Evolutionary conservation across 192 early-diverging fungal genomes (phyloP), one percentile per base, ranked within the genome.

Genomic region (Coemansia sp.): DNA sequence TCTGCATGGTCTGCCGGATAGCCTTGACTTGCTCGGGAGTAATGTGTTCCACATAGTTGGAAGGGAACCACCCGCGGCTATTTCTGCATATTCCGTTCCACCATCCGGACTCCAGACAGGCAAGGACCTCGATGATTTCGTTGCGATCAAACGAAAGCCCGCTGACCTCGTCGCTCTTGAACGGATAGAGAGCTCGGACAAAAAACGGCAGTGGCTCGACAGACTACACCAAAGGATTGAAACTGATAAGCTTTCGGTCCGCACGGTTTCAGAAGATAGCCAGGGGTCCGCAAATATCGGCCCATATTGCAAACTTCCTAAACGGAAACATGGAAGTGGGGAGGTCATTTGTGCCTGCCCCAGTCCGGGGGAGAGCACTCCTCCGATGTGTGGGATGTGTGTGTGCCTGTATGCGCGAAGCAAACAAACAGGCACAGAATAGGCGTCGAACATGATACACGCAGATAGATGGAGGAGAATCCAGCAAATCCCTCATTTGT

Each of bases 61-160:
- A 87, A 9, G 92, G 92, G 76, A 94, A 94, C 90, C 91, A 90
- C 18, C 96, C 96, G 41, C 91, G 83, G 57, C 84, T 72, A 43
- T 81, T 86, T 49, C 82, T 81, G 63, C 86, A 88, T 53, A 87
- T 65, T 13, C 96, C 96, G 60, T 95, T 93, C 96, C 96, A 98
- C 96, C 96, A 98, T 12, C 94, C 96, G 1, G 91, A 91, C 55
- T 88, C 84, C 26, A 97, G 86, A 56, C 91, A 89, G 8, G 86
- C 87, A 8, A 95, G 72, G 6, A 98, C 94, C 57, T 93, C 87
- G 62, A 98, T 94, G 53, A 88, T 72, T 61, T 96, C 92, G 53
- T 89, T 93, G 54, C 84, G 80, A 50, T 82, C 81, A 70, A 98
- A 96, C 5, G 85, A 80, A 40, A 98, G 83, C 44, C 84, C 85